phyloP scores from a whole-genome alignment of 345 rosid genomes.

The Eucalyptus tenuipes region DNA sequence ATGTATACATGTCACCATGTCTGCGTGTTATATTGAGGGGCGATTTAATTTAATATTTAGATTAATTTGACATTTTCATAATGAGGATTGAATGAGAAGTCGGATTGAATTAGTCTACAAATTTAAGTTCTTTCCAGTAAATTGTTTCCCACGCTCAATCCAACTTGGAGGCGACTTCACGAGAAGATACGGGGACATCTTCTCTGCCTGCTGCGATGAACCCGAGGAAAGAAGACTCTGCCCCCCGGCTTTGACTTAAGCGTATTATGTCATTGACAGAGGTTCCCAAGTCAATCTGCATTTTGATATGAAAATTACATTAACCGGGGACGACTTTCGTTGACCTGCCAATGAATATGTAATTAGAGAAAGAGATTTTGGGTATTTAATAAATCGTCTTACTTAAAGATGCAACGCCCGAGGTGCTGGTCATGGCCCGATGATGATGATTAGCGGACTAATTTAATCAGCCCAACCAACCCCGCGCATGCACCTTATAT shows the following conservation, averaged over 20 bases:
- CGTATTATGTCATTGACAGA: neutral
- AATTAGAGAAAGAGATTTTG: neutral
- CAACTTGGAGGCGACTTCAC: neutral
- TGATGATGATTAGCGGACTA: neutral
- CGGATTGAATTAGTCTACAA: too few relatives aligned
- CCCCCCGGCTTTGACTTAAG: neutral
- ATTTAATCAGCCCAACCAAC: neutral
- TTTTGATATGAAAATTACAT: neutral
- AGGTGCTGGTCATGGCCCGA: neutral
- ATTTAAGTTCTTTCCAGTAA: too few relatives aligned
- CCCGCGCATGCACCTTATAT: neutral
- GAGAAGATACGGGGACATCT: neutral
- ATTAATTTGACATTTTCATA: too few relatives aligned
- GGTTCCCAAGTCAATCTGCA: neutral
- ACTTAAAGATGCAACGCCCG: too few relatives aligned
- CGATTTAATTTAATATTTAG: too few relatives aligned
- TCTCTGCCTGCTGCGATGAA: neutral
- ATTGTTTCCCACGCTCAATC: too few relatives aligned
- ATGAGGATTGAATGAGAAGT: too few relatives aligned
- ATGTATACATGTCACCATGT: too few relatives aligned
- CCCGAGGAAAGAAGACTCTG: neutral
- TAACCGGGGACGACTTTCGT: neutral
- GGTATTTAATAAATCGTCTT: too few relatives aligned
- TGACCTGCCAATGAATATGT: neutral
- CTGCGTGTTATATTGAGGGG: too few relatives aligned